Percentiles rank a stretch among this genome's conserved stretches.
phyloP scores from a whole-genome alignment of 768 basidiomycete genomes.

The Exidia glandulosa region DNA sequence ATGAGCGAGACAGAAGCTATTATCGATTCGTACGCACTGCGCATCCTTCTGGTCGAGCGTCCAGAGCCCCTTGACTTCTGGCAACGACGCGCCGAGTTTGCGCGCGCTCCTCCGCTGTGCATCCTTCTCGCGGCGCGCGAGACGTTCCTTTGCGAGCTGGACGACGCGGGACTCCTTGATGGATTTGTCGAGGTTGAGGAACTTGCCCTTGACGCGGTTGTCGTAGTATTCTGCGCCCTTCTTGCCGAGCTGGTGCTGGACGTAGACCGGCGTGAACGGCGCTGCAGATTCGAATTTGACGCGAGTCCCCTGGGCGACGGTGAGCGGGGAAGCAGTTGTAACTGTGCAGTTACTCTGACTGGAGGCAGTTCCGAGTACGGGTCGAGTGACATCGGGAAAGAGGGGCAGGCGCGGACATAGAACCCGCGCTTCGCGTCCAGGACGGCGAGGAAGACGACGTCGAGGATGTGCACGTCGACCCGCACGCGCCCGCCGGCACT shows the following conservation, averaged over 20 bases:
- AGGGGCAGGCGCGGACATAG: too few relatives aligned
- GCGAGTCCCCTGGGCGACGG: not conserved
- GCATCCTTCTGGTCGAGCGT: constrained; percentile 45
- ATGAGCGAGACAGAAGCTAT: not conserved
- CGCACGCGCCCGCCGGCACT: too few relatives aligned
- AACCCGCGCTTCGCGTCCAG: too few relatives aligned
- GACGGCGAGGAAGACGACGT: too few relatives aligned
- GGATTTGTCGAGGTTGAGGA: constrained; percentile 62
- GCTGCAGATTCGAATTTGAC: constrained; percentile 4
- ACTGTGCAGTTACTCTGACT: too few relatives aligned
- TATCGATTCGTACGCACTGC: constrained; percentile 30
- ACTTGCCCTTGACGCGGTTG: constrained; percentile 53
- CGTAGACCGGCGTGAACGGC: constrained; percentile 56
- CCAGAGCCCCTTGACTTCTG: constrained; percentile 54
- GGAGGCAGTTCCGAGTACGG: too few relatives aligned
- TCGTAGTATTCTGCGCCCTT: constrained; percentile 31
- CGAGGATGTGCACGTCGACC: too few relatives aligned
- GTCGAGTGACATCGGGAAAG: too few relatives aligned
- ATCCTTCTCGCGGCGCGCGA: constrained; percentile 30
- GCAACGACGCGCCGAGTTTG: constrained; percentile 40
- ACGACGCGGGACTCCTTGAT: constrained; percentile 42
- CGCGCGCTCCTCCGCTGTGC: constrained; percentile 36
- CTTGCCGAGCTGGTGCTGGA: constrained; percentile 37
- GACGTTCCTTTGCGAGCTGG: constrained; percentile 40
- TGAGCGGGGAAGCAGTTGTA: too few relatives aligned